Base-by-base conservation (phyloP, 177 flowering plant genomes). In the Telopea speciosissima region DNA sequence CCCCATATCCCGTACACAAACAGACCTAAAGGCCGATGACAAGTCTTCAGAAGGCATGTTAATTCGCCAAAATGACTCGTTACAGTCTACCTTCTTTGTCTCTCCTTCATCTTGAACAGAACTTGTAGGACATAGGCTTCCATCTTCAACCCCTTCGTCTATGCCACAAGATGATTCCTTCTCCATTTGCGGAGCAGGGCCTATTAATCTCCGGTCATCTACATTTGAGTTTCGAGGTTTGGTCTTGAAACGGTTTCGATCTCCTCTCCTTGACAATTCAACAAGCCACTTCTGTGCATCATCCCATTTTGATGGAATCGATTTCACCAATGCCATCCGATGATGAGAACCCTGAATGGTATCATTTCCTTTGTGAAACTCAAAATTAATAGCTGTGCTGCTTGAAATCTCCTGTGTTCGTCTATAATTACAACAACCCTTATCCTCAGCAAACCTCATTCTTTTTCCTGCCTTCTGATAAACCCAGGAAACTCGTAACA, bases 271-370 rank as follows among this genome's bases (percentile, higher is more conserved):
- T 65, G 98, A 87, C 25, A 90, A 72, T 19, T 94, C 93, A 25
- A 84, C 88, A 7, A 95, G 84, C 99, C 99, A 95, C 72, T 92
- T 95, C 72, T 95, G 97, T 13, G 99, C 99, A 77, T 95, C 99
- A 68, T 95, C 99, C 99, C 99, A 95, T 54, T 54, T 54, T 16
- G 59, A 54, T 54, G 59, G 59, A 8, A 97, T 83, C 0, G 92
- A 96, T 71, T 92, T 92, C 19, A 91, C 93, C 42, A 89, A 71
- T 1, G 87, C 86, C 6, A 80, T 80, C 56, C 93, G 83, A 63
- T 86, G 89, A 72, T 78, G 89, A 36, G 89, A 77, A 66, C 77
- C 54, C 21, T 84, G 84, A 63, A 59, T 79, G 6, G 66, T 59
- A 13, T 81, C 83, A 72, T 83, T 88, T 52, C 84, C 88, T 77